phyloP scores from a whole-genome alignment of 176 grass and related monocot genomes.

The Themeda triandra region DNA sequence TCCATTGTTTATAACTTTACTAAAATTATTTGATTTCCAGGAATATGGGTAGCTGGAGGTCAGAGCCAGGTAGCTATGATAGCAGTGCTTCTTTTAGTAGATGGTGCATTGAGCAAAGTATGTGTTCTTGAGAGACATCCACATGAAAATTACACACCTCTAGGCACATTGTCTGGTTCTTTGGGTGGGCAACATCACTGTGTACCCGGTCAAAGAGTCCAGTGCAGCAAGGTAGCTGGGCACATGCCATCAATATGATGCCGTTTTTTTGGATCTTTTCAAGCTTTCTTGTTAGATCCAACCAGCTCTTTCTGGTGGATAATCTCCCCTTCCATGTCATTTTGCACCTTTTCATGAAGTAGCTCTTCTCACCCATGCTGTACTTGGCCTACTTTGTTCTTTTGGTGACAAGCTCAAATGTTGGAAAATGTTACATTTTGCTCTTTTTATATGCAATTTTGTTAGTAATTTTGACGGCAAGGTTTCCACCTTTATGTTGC shows the following conservation, averaged over 20 bases:
- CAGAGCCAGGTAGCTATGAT: no score
- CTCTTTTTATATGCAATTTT: background rate
- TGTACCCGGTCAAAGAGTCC: slow-evolving; percentile 38
- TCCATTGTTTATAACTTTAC: no score
- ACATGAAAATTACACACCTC: no score
- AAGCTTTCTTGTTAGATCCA: slow-evolving; percentile 37
- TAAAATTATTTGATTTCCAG: no score
- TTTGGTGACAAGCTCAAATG: background rate
- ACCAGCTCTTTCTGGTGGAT: slow-evolving; percentile 6
- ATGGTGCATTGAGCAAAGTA: no score
- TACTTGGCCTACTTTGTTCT: slow-evolving; percentile 4
- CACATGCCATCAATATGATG: slow-evolving; percentile 42
- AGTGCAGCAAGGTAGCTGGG: slow-evolving; percentile 12
- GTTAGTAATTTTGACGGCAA: slow-evolving; percentile 17
- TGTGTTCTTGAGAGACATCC: no score
- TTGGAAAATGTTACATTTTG: background rate
- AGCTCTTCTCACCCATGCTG: slow-evolving; percentile 22
- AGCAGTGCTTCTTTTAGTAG: no score
- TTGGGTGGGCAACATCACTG: background rate
- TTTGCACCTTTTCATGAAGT: slow-evolving; percentile 27
- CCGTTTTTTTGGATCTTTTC: slow-evolving; percentile 38
- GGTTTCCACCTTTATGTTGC: slow-evolving; percentile 14
- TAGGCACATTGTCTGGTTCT: no score
- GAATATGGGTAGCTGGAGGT: no score
- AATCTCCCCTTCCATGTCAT: slow-evolving; percentile 36